phyloP scores from a whole-genome alignment of 495 filamentous ascomycete species.

The Talaromyces wortmannii region DNA sequence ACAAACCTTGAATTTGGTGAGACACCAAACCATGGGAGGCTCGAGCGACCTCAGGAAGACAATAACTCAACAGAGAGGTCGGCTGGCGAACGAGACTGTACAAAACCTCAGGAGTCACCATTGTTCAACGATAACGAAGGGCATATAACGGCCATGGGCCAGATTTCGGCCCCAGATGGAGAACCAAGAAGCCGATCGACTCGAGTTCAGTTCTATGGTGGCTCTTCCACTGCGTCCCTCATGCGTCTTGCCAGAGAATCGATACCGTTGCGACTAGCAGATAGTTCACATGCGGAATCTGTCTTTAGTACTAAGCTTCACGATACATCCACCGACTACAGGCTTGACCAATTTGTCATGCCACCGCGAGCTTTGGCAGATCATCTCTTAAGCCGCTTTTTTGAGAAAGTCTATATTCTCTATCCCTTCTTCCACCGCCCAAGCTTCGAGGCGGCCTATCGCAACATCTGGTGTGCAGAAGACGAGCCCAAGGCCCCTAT shows the following conservation, averaged over 20 bases:
- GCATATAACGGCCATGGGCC: conserved; percentile 30
- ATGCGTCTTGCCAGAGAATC: conserved; percentile 29
- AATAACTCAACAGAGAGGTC: background rate
- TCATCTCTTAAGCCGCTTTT: conserved; percentile 34
- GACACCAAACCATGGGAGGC: background rate
- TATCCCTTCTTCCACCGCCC: conserved; percentile 42
- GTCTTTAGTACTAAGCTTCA: background rate
- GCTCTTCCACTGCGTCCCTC: conserved; percentile 34
- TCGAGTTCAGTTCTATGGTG: conserved; percentile 30
- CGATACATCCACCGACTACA: conserved; percentile 9
- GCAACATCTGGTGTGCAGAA: conserved; percentile 29
- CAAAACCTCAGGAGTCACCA: conserved; percentile 9
- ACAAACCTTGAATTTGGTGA: background rate
- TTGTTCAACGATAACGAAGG: conserved; percentile 14
- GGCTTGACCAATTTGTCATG: conserved; percentile 23
- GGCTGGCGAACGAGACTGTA: background rate
- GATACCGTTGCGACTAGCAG: conserved; percentile 8
- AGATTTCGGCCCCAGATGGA: conserved; percentile 18
- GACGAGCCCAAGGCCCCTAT: conserved; percentile 13
- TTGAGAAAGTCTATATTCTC: conserved; percentile 30
- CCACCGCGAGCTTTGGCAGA: conserved; percentile 38
- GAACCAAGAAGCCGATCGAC: conserved; percentile 16
- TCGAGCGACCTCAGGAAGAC: background rate
- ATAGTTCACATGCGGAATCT: background rate
- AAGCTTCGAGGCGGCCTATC: conserved; percentile 33